Evolutionary conservation across 805 yeast species (phyloP).

Genomic region (Ogataea salicorniae): DNA sequence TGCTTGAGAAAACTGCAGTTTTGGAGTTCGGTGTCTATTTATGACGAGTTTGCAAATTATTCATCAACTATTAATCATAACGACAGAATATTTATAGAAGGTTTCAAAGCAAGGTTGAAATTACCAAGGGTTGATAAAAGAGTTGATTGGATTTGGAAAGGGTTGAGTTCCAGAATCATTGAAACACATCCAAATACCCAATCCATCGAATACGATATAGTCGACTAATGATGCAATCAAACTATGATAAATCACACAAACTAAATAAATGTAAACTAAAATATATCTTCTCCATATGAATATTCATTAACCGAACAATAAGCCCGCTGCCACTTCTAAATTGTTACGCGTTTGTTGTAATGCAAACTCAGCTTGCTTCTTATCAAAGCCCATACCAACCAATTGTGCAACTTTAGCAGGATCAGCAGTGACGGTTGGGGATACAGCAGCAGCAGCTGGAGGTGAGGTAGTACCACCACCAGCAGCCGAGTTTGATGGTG

Average conservation of each 20-base stretch:
- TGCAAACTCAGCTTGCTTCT: conserved; percentile 59
- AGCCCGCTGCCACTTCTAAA: conserved; percentile 80
- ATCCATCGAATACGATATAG: conserved; percentile 18
- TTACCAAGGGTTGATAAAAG: conserved; percentile 38
- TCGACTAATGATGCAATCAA: conserved; percentile 15
- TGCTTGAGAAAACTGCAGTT: conserved; percentile 76
- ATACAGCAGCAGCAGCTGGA: not conserved
- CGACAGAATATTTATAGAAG: conserved; percentile 80
- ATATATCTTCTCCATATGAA: no score
- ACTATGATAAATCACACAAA: conserved; percentile 1
- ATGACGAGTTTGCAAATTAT: conserved; percentile 76
- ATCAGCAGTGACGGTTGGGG: conserved; percentile 12
- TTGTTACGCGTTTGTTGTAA: conserved; percentile 66
- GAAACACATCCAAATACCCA: conserved; percentile 50
- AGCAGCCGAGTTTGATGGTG: conserved; percentile 4
- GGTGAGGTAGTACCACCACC: conserved; percentile 10
- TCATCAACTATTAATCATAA: conserved; percentile 74
- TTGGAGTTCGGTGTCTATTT: conserved; percentile 87
- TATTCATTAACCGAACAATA: conserved; percentile 41
- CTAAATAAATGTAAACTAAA: not conserved
- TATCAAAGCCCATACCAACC: conserved; percentile 65
- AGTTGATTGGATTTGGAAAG: conserved; percentile 64
- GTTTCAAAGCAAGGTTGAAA: conserved; percentile 60
- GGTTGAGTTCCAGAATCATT: conserved; percentile 53
- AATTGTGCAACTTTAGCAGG: conserved; percentile 38